Evolutionary conservation across 352 stramenopile genomes (phyloP).

Genomic region (Phytophthora sp.): DNA sequence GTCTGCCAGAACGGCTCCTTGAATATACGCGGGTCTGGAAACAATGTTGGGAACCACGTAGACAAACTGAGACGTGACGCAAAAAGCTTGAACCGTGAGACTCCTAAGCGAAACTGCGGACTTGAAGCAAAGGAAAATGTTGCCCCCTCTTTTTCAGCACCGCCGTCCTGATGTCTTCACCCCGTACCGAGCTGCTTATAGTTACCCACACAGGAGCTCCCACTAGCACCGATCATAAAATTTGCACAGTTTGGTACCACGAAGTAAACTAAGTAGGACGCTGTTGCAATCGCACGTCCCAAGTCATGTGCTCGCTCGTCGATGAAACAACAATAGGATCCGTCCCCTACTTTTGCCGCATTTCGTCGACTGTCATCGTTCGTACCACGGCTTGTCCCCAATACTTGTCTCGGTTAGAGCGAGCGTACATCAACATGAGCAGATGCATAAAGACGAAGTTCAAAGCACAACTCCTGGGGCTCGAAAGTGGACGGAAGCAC

Average conservation of each 20-base stretch:
- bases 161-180: neutral
- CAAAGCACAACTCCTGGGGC: conserved; percentile 57
- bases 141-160: neutral
- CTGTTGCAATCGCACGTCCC: neutral
- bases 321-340: conserved; percentile 2
- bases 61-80: conserved; percentile 4
- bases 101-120: neutral
- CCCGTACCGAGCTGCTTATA: too few relatives aligned
- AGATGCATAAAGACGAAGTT: conserved; percentile 66
- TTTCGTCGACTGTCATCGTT: neutral
- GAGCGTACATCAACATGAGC: conserved; percentile 43
- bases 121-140: conserved; percentile 2
- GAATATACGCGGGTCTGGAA: neutral
- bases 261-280: neutral
- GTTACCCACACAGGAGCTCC: too few relatives aligned
- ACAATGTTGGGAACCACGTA: conserved; percentile 2
- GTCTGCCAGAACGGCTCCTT: conserved; percentile 6
- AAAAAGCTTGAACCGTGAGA: neutral
- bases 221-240: neutral
- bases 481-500: conserved; percentile 83
- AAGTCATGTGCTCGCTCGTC: neutral
- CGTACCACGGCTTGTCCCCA: too few relatives aligned
- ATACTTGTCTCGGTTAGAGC: conserved; percentile 29
- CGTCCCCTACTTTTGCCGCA: neutral
- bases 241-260: neutral